Evolutionary conservation across 2,329 filamentous ascomycete genomes (phyloP), one percentile per base, ranked within the genome.

Genomic region (Dryadomyces quercivorus): DNA sequence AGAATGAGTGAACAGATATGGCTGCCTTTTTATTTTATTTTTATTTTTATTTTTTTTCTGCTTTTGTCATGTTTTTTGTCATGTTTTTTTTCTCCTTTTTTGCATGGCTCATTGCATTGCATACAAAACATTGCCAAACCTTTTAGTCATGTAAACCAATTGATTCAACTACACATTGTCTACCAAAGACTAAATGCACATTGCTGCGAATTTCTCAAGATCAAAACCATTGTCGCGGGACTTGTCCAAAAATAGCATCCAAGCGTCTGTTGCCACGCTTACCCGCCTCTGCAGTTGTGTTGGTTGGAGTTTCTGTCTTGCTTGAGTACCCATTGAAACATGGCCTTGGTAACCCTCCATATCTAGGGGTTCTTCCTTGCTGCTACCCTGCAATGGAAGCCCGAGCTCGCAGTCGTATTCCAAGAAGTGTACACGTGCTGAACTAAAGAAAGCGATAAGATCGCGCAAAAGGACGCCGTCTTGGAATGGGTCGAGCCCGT

Each of bases 161-260:
- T 3, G 38, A n/a, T 15, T 15, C 12, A n/a, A 42, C 5, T 42
- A 42, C 16, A 5, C 38, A n/a, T 42, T 42, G 5, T n/a, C 16
- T 20, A 13, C 49, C 15, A 22, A 13, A 2, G n/a, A 21, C 18
- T 43, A 55, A 20, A 56, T 50, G 42, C 31, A 51, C 42, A 56
- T 26, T 2, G 52, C 51, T 2, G 51, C 51, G 3, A 56, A 31
- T 51, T 50, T 48, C 10, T 53, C 55, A 1, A 48, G 46, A n/a
- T 56, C 55, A 5, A 53, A 51, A 38, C 51, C 55, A 1, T 20
- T 31, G 5, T 22, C 31, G 16, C 38, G 47, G 16, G 42, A n/a
- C 47, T 38, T 46, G n/a, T 53, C 55, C 2, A 56, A 9, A n/a
- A 56, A 56, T n/a, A 56, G 16, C 31, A 53, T 21, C 55, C 55